Base-by-base conservation (phyloP, 495 filamentous ascomycete genomes). In the Aspergillus cavernicola region DNA sequence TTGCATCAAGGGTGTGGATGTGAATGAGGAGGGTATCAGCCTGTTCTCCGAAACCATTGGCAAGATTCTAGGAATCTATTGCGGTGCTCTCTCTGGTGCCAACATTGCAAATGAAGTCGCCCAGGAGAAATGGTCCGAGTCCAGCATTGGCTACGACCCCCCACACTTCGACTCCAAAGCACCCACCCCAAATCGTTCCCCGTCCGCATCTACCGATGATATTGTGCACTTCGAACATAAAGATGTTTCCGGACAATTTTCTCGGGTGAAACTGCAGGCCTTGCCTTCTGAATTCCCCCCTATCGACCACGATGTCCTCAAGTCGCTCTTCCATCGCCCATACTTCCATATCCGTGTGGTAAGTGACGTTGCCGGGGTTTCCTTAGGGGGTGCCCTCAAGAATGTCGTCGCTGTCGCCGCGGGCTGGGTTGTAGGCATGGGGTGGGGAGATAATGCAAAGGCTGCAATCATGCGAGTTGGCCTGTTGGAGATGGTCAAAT, bases 361-460 rank as follows among this genome's bases (percentile, higher is more conserved):
- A 13, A 86, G 79, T 26, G 95, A 99, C 60, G 92, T 97, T 6
- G 95, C 91, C 4, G 95, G 95, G 56, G 92, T 96, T 9, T 96
- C 93, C 11, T 87, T 99, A 48, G 87, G 90, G 24, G 95, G 95
- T 13, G 95, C 95, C 1, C 79, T 99, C 47, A 99, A 99, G 75
- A 99, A 99, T 72, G 87, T 99, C 55, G 88, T 99, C 49, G 95
- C 95, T 10, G 72, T 99, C 7, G 91, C 92, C 2, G 91, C 93
- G 7, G 95, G 95, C 47, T 97, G 93, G 75, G 90, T 97, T 51
- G 89, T 92, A 46, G 95, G 95, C 15, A 81, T 92, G 57, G 91
- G 92, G 53, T 99, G 95, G 95, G 95, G 92, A 58, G 90, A 96
- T 73, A 98, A 96, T 62, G 92, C 92, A 42, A 97, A 97, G 73